These are phyloP conservation scores for Thalia dealbata DNA, from an alignment of 176 grass and related monocot genomes.

Conservation along the genomic window DNA sequence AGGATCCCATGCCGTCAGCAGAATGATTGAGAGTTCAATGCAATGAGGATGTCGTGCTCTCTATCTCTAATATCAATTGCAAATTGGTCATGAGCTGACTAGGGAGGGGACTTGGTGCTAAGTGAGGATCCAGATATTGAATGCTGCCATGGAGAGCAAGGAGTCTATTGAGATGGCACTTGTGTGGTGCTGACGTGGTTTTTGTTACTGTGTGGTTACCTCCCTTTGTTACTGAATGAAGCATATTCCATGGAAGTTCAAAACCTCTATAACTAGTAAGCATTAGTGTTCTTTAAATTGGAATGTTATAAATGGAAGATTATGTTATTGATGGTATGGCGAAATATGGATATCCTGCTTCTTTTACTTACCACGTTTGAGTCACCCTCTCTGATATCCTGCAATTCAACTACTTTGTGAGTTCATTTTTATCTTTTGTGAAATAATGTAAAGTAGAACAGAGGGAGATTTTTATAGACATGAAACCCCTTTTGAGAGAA, in stretches of 20 bases:
- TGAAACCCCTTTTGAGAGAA: too few species aligned
- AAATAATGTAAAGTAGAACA: too few species aligned
- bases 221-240: background rate
- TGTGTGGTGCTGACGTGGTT: constrained; percentile 11
- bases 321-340: too few species aligned
- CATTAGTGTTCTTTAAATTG: too few species aligned
- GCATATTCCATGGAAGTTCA: background rate
- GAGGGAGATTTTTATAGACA: too few species aligned
- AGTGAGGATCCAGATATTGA: constrained; percentile 8
- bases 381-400: too few species aligned
- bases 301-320: too few species aligned
- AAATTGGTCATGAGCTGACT: constrained; percentile 16
- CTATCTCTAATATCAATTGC: constrained; percentile 1
- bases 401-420: too few species aligned
- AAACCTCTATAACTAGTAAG: too few species aligned
- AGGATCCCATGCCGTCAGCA: constrained; percentile 11
- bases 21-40: constrained; percentile 21
- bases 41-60: constrained; percentile 15
- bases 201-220: constrained; percentile 10
- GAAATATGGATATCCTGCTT: too few species aligned
- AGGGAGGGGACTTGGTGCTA: constrained; percentile 12
- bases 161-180: constrained; percentile 8
- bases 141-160: constrained; percentile 12
- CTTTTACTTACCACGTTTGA: too few species aligned
- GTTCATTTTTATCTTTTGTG: too few species aligned